Base-by-base conservation (phyloP, 2,329 filamentous ascomycete genomes). In the Phialocephala sp. region DNA sequence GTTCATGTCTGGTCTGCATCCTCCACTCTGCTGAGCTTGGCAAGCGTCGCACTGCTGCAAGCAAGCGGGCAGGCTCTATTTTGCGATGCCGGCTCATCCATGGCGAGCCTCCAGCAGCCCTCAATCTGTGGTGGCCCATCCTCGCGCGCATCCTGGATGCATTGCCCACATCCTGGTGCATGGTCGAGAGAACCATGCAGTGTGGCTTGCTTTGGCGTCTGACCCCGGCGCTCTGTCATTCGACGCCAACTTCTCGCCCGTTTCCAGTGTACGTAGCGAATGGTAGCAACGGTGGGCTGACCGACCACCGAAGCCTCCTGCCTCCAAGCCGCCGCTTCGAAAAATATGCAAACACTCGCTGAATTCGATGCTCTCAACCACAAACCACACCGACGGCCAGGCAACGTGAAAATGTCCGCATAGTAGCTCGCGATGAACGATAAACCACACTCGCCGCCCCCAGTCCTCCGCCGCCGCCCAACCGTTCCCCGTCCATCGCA, bases 171-270 rank as follows among this genome's bases (percentile, higher is more conserved):
- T 37, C 55, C 50, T 54, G 55, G 55, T 39, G 32, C 55, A 55
- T 35, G 52, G 52, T n/a, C 8, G 35, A 20, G 22, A n/a, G 32
- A 57, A 22, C 41, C 52, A 58, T 60, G 58, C 58, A 37, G 20
- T 52, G 59, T 60, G 58, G 63, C 58, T 61, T 58, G 50, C 41
- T 52, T 64, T 65, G 63, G 63, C 59, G 45, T 60, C 32, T 57
- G 36, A 61, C 5, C 63, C 55, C 55, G n/a, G 55, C 14, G 12
- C 6, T 14, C 22, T 55, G 52, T 9, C 18, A 55, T 55, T 54
- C 32, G 20, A 57, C 55, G 55, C 55, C 55, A 57, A 57, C 55
- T 20, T 54, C 50, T 18, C 22, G 50, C 22, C 50, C 50, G 50
- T 54, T 54, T 54, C 50, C 50, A 32, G 47, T 54, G 50, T 22